Percentiles rank a stretch among this genome's conserved stretches.
Evolutionary conservation across 225 moss, liverwort and hornwort genomes (phyloP).

Genomic region (Physcomitrellopsis africana): DNA sequence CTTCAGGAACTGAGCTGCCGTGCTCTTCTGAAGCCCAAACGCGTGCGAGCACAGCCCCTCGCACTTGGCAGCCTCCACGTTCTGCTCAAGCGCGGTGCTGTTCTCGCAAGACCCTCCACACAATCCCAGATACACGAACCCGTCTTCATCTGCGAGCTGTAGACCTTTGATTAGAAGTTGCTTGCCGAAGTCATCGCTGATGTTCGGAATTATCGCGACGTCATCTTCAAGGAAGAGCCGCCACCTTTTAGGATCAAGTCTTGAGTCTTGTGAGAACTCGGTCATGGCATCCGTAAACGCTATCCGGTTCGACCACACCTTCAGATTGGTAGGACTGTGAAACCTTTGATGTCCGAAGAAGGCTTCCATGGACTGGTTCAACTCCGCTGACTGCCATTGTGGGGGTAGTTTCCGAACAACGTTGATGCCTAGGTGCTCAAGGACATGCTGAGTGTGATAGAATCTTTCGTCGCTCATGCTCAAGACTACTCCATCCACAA

Average conservation of each 20-base stretch:
- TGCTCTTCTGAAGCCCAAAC: slow-evolving; percentile 36
- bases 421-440: slow-evolving; percentile 10
- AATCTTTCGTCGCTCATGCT: slow-evolving; percentile 28
- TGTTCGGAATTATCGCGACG: slow-evolving; percentile 15
- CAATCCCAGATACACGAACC: slow-evolving; percentile 30
- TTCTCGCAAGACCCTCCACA: slow-evolving; percentile 22
- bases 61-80: slow-evolving; percentile 31
- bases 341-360: neutral
- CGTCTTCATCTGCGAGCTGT: slow-evolving; percentile 21
- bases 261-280: slow-evolving; percentile 11
- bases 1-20: slow-evolving; percentile 28
- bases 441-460: slow-evolving; percentile 4
- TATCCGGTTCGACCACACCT: slow-evolving; percentile 42
- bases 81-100: neutral
- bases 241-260: slow-evolving; percentile 13
- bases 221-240: slow-evolving; percentile 45
- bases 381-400: slow-evolving; percentile 9
- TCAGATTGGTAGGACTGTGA: slow-evolving; percentile 9
- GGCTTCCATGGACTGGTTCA: slow-evolving; percentile 17
- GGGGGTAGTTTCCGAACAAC: slow-evolving; percentile 27
- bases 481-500: neutral
- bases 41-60: slow-evolving; percentile 34
- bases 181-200: slow-evolving; percentile 4
- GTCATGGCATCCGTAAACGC: slow-evolving; percentile 14
- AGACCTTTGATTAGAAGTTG: slow-evolving; percentile 20